A percentile compares a stretch with the other conserved stretches of the same genome.
Evolutionary conservation across 1,284 basidiomycete species (phyloP).

Genomic region (Porodaedalea pini): DNA sequence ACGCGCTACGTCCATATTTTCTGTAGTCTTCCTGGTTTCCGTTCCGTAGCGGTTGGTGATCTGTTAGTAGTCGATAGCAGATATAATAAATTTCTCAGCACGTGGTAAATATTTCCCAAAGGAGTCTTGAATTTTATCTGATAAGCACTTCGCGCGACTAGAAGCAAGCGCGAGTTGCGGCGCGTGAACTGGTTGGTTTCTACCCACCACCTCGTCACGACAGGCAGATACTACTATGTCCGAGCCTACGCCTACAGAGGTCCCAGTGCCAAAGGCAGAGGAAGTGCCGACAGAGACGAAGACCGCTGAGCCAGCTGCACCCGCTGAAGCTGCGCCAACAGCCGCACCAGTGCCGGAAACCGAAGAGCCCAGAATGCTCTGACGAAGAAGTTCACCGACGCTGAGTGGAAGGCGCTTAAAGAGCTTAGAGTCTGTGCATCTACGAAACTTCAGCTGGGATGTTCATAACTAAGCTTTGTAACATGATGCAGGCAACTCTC

Average conservation of each 20-base stretch:
- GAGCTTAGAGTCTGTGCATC: slow-evolving; percentile 59
- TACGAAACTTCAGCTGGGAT: background rate
- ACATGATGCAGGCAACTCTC: background rate
- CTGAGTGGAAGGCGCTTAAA: slow-evolving; percentile 65
- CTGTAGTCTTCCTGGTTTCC: no score
- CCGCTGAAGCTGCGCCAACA: slow-evolving; percentile 11
- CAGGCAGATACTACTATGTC: background rate
- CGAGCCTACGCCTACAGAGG: slow-evolving; percentile 21
- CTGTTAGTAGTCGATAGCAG: no score
- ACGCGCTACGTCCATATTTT: no score
- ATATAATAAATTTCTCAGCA: no score
- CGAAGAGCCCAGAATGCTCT: slow-evolving; percentile 63
- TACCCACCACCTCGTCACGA: slow-evolving; percentile 7
- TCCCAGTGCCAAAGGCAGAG: slow-evolving; percentile 13
- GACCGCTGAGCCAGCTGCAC: slow-evolving; percentile 22
- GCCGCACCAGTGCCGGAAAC: background rate
- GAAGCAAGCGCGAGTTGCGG: background rate
- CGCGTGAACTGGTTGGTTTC: slow-evolving; percentile 1
- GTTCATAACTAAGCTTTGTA: background rate
- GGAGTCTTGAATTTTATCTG: background rate
- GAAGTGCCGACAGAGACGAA: slow-evolving; percentile 16
- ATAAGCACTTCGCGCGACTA: background rate
- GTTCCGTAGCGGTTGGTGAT: no score
- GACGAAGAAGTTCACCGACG: slow-evolving; percentile 62
- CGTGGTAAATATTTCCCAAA: no score